phyloP scores from a whole-genome alignment of 164 flowering plant species.

The Brasenia schreberi region DNA sequence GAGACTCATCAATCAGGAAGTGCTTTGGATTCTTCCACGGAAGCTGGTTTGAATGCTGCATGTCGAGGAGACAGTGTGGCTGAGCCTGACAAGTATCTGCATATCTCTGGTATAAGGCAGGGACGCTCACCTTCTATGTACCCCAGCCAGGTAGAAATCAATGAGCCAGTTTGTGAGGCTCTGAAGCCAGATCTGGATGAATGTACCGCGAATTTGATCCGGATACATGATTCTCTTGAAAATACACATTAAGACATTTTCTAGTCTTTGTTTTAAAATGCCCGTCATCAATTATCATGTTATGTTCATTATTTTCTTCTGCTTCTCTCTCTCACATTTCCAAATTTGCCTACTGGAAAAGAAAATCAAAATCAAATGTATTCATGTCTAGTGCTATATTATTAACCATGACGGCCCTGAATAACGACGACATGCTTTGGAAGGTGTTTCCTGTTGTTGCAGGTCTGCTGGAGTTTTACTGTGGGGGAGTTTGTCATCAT shows the following conservation, averaged over 20 bases:
- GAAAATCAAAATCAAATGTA: too few relatives aligned
- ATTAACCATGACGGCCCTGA: too few relatives aligned
- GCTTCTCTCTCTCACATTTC: too few relatives aligned
- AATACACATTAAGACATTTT: conserved; percentile 92
- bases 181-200: conserved; percentile 43
- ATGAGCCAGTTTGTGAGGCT: conserved; percentile 23
- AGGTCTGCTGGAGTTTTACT: too few relatives aligned
- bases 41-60: conserved; percentile 20
- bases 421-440: too few relatives aligned
- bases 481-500: too few relatives aligned
- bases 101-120: not conserved
- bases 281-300: too few relatives aligned
- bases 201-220: conserved; percentile 61
- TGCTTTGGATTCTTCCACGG: conserved; percentile 8
- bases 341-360: too few relatives aligned
- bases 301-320: too few relatives aligned
- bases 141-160: not conserved
- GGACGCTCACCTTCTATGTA: not conserved
- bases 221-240: conserved; percentile 91
- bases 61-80: conserved; percentile 10
- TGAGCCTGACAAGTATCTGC: not conserved
- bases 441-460: too few relatives aligned
- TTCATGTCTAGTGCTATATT: too few relatives aligned
- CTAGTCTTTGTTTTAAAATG: conserved; percentile 7
- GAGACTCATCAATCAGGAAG: not conserved